Percentiles rank a stretch among this genome's conserved stretches.
Evolutionary conservation across 202 grass and related monocot genomes (phyloP).

Genomic region (Brachypodium distachyon): DNA sequence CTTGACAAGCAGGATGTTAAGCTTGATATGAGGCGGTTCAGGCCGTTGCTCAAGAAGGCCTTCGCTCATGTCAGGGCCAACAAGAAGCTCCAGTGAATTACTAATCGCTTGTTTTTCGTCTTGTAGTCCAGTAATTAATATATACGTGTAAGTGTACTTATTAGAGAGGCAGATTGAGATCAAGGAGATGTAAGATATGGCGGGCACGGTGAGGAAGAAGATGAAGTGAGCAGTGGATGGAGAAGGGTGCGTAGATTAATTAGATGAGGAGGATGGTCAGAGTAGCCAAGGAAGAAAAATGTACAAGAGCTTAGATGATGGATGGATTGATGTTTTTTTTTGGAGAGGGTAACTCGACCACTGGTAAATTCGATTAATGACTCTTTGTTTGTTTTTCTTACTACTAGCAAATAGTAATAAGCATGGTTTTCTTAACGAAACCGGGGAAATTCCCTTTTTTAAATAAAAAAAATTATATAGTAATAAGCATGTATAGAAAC

Average conservation of each 20-base stretch:
- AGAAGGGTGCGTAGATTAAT: not conserved
- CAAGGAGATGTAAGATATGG: slow-evolving; percentile 15
- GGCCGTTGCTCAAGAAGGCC: slow-evolving; percentile 47
- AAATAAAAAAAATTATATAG: too few species aligned
- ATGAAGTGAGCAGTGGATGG: not conserved
- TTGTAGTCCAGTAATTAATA: not conserved
- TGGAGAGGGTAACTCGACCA: not conserved
- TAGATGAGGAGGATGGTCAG: too few species aligned
- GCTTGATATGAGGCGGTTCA: slow-evolving; percentile 59
- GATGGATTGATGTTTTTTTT: not conserved
- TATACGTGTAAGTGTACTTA: slow-evolving; percentile 8
- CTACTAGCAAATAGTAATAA: not conserved
- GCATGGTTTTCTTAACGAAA: too few species aligned
- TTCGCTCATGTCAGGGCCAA: slow-evolving; percentile 25
- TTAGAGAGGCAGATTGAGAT: not conserved
- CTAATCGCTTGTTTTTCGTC: not conserved
- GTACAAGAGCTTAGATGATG: not conserved
- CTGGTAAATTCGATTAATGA: not conserved
- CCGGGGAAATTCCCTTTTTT: too few species aligned
- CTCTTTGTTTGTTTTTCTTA: not conserved
- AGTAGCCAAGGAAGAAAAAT: not conserved
- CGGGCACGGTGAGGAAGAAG: not conserved
- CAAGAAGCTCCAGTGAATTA: not conserved
- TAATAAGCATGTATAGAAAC: too few species aligned
- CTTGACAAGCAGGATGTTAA: slow-evolving; percentile 89